Evolutionary conservation across 345 rosid genomes (phyloP).

Genomic region (Acer saccharum): DNA sequence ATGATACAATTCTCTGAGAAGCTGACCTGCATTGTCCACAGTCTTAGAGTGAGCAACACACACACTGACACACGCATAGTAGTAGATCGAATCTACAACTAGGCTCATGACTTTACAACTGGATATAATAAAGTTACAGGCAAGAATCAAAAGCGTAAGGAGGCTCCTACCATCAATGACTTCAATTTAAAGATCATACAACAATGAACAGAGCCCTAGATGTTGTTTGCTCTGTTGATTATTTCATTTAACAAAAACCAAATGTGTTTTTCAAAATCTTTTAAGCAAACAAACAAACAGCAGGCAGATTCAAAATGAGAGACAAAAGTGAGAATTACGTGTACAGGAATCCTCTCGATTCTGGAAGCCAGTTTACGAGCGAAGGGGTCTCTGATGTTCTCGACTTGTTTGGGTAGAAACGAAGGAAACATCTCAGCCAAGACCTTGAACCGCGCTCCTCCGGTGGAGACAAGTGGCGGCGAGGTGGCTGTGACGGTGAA

Average conservation of each 20-base stretch:
- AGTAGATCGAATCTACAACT: not conserved
- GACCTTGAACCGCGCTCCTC: slow-evolving; percentile 22
- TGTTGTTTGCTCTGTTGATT: not conserved
- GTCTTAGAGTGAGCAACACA: not conserved
- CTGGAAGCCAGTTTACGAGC: slow-evolving; percentile 66
- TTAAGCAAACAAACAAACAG: slow-evolving; percentile 2
- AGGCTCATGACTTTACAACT: not conserved
- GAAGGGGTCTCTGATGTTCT: slow-evolving; percentile 49
- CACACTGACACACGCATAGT: not conserved
- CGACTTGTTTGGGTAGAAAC: slow-evolving; percentile 61
- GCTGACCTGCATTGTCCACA: slow-evolving; percentile 50
- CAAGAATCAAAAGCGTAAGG: not conserved
- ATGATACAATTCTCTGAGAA: slow-evolving; percentile 49
- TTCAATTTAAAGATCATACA: not conserved
- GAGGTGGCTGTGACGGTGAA: slow-evolving; percentile 24
- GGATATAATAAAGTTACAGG: too few relatives aligned
- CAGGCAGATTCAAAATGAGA: not conserved
- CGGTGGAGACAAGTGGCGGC: not conserved
- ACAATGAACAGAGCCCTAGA: too few relatives aligned
- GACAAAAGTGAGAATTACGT: slow-evolving; percentile 13
- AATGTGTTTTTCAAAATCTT: not conserved
- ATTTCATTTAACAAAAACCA: too few relatives aligned
- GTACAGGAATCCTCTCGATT: slow-evolving; percentile 63
- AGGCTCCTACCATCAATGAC: not conserved
- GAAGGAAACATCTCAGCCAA: slow-evolving; percentile 46